Conservation (phyloP, 441 rosid genomes). For the Dalechampia spathulata region DNA sequence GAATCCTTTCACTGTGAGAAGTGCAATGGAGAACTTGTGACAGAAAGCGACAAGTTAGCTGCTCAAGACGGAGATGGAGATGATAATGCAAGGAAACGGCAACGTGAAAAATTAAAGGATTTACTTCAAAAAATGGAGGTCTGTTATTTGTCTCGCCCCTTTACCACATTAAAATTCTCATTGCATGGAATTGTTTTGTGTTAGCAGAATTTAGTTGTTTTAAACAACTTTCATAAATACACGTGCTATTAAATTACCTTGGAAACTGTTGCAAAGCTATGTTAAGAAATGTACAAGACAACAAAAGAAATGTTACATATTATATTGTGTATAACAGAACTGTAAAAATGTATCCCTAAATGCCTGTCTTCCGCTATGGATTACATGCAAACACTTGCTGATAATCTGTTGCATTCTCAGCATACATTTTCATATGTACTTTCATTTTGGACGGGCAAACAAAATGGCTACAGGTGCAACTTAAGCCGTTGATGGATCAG, state of each 20-base stretch:
- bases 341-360: background rate
- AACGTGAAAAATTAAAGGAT: constrained; percentile 70
- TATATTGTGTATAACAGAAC: too few species aligned
- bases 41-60: constrained; percentile 81
- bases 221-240: too few species aligned
- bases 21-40: constrained; percentile 86
- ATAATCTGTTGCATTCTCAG: constrained; percentile 1
- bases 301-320: too few species aligned
- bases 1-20: constrained; percentile 86
- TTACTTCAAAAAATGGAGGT: constrained; percentile 88
- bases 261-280: too few species aligned
- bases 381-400: constrained; percentile 1
- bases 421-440: background rate
- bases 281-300: too few species aligned
- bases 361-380: background rate
- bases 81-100: constrained; percentile 79
- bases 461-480: constrained; percentile 52
- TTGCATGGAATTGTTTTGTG: background rate
- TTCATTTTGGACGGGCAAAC: constrained; percentile 11
- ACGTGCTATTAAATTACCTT: too few species aligned
- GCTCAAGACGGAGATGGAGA: constrained; percentile 89
- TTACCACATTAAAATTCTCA: background rate
- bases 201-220: too few species aligned
- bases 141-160: background rate
- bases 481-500: constrained; percentile 71